Evolutionary conservation across 163 green algal species (phyloP).

Genomic region (Coccomyxa subellipsoidea): DNA sequence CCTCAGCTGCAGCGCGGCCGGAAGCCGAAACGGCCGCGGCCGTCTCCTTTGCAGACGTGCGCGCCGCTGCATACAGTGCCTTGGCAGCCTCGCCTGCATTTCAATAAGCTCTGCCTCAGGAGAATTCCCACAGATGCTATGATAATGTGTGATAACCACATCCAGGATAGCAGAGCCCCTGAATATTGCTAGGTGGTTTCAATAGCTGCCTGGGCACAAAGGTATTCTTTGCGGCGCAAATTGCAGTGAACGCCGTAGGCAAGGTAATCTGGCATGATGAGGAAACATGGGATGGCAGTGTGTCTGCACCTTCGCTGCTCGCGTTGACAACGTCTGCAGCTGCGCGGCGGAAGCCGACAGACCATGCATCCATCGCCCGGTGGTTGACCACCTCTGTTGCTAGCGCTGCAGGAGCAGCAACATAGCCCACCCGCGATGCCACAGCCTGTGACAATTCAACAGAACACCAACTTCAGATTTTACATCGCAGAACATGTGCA

Average conservation of each 20-base stretch:
- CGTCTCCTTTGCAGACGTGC: not conserved
- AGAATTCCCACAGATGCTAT: too few species aligned
- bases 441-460: not conserved
- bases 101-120: not conserved
- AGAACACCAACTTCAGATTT: too few species aligned
- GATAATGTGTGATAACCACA: too few species aligned
- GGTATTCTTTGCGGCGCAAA: too few species aligned
- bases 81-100: not conserved
- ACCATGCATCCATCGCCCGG: not conserved
- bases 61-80: not conserved
- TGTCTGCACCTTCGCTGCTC: not conserved
- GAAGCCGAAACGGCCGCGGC: not conserved
- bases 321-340: not conserved
- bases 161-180: not conserved
- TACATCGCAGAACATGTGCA: too few species aligned
- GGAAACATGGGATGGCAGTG: too few species aligned
- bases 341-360: not conserved
- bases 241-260: too few species aligned
- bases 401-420: not conserved
- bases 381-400: not conserved
- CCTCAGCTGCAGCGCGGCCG: not conserved
- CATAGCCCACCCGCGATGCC: not conserved
- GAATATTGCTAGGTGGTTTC: not conserved
- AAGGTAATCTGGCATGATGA: not conserved
- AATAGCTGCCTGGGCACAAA: not conserved